Evolutionary conservation across 1,284 basidiomycete species (phyloP), one percentile per base, ranked within the genome.

Genomic region (Pseudozyma sp.): DNA sequence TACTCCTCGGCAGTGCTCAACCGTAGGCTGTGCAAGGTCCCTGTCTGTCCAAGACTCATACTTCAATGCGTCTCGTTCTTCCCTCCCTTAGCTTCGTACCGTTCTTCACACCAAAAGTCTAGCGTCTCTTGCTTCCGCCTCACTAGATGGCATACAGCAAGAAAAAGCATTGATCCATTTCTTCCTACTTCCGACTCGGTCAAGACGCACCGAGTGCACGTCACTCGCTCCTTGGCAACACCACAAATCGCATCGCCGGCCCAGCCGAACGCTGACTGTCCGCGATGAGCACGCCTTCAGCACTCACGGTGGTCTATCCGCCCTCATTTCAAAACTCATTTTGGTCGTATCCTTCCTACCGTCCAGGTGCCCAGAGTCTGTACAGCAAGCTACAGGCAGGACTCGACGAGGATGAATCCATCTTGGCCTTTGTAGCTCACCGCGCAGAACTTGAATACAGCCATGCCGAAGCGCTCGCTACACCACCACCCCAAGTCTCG

Each of bases 321-420:
- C 72, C 76, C 11, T 72, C 70, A 1, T 81, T 84, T 53, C 49
- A 66, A 7, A 78, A 76, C 57, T 82, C 78, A 36, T 84, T 83
- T 62, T 84, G 83, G 83, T 75, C 82, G 10, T 53, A 61, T 48
- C 80, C 83, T 11, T 74, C 77, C n/a, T 84, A 84, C 51, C 71
- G 83, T 39, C 62, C 63, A 36, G 80, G 80, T 9, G 77, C 76
- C 1, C 59, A 72, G 16, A 64, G 65, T 11, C 74, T 83, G 21
- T 84, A 82, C 52, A 40, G 75, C 16, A 67, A 70, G 45, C 70
- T 84, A 3, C 83, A 84, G 48, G 71, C 75, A 3, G 83, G 83
- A 35, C 66, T 83, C 31, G 81, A 84, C 50, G 82, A 83, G 50
- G 76, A 83, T 65, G 59, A 77, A 19, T 61, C 71, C n/a, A 64